A percentile compares a stretch with the other conserved stretches of the same genome.
Evolutionary conservation across 768 basidiomycete species (phyloP).

Genomic region (Dentipellis sp.): DNA sequence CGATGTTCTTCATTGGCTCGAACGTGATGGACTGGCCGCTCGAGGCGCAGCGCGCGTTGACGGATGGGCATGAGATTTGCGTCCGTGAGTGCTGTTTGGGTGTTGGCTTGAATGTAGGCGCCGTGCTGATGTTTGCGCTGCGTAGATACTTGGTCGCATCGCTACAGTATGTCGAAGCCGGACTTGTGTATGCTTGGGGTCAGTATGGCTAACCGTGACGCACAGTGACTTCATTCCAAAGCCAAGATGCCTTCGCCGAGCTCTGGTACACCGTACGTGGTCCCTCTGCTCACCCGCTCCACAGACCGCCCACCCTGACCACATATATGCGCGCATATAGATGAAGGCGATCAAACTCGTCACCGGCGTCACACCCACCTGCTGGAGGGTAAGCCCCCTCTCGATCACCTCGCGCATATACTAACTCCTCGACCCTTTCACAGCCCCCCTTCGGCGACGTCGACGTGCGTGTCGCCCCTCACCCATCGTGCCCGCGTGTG

Average conservation of each 20-base stretch:
- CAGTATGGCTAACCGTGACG: background rate
- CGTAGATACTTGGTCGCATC: conserved; percentile 42
- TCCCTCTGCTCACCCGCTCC: no score
- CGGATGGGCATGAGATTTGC: conserved; percentile 47
- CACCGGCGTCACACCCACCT: conserved; percentile 46
- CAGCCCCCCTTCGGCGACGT: conserved; percentile 54
- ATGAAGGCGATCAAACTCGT: conserved; percentile 47
- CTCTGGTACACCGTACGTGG: conserved; percentile 45
- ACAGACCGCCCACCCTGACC: no score
- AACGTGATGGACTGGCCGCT: conserved; percentile 48
- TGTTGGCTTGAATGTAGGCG: background rate
- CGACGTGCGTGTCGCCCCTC: conserved; percentile 36
- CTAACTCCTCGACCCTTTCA: no score
- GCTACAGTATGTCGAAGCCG: conserved; percentile 25
- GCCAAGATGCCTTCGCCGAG: conserved; percentile 65
- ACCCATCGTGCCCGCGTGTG: no score
- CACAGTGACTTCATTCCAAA: conserved; percentile 49
- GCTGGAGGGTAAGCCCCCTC: conserved; percentile 28
- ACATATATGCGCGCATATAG: conserved; percentile 14
- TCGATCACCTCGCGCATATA: no score
- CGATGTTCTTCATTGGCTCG: conserved; percentile 56
- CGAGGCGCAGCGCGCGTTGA: conserved; percentile 42
- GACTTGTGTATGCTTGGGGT: no score
- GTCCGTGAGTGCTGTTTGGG: conserved; percentile 36
- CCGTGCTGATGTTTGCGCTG: background rate